These are phyloP conservation scores for Scheffersomyces ergatensis DNA, from an alignment of 805 yeast species.

Conservation along the genomic window DNA sequence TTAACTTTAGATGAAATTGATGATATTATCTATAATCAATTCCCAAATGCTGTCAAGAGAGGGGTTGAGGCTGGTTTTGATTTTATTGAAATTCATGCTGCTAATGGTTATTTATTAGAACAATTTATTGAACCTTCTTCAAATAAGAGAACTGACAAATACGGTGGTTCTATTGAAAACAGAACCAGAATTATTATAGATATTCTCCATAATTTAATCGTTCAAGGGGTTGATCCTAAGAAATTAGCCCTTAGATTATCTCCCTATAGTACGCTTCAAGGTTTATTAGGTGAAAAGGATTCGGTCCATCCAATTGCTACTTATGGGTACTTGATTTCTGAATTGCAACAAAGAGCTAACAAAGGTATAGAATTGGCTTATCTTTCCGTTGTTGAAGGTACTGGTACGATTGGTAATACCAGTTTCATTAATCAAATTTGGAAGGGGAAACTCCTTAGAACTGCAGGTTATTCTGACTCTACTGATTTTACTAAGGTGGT, in stretches of 20 bases:
- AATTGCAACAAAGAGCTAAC: constrained; percentile 30
- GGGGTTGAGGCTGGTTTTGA: constrained; percentile 37
- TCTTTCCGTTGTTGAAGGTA: constrained; percentile 30
- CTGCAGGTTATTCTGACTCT: constrained; percentile 14
- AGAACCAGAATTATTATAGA: constrained; percentile 33
- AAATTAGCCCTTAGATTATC: constrained; percentile 31
- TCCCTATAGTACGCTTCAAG: constrained; percentile 32
- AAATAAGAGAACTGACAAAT: constrained; percentile 31
- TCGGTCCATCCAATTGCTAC: constrained; percentile 12
- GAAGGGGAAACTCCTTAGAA: constrained; percentile 18
- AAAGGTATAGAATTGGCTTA: constrained; percentile 30
- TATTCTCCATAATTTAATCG: constrained; percentile 32
- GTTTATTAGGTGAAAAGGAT: constrained; percentile 26
- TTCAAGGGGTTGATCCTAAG: constrained; percentile 27
- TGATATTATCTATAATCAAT: constrained; percentile 15
- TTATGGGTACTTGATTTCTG: constrained; percentile 23
- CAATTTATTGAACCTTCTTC: constrained; percentile 32
- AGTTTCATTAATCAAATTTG: constrained; percentile 24
- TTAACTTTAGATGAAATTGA: constrained; percentile 21
- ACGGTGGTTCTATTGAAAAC: constrained; percentile 38
- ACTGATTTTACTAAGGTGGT: constrained; percentile 4
- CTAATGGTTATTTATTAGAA: constrained; percentile 39
- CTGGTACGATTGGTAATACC: constrained; percentile 14
- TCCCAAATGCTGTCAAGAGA: constrained; percentile 24
- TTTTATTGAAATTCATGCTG: constrained; percentile 38